These are phyloP conservation scores for Sporothrix pallida DNA, from an alignment of 2,329 filamentous ascomycete genomes.

Conservation along the genomic window DNA sequence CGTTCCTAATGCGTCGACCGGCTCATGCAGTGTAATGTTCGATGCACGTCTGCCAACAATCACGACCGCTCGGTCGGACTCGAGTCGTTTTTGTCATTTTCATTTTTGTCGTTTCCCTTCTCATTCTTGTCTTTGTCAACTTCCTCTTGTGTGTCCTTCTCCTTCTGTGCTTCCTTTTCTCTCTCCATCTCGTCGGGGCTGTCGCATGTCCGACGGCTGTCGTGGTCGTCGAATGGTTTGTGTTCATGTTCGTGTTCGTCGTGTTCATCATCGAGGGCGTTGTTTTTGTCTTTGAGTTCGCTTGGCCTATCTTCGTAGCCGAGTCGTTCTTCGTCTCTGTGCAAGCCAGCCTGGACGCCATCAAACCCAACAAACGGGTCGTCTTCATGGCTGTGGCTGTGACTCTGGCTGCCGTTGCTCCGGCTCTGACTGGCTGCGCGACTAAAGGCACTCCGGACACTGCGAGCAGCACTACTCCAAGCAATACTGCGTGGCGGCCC, in stretches of 20 bases:
- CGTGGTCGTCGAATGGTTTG: neutral
- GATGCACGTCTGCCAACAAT: neutral
- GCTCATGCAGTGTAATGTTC: neutral
- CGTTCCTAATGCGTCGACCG: neutral
- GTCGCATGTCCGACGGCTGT: conserved; percentile 16
- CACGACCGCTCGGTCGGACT: too few relatives aligned
- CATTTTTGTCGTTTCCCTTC: too few relatives aligned
- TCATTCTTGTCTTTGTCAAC: too few relatives aligned
- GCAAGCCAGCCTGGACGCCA: neutral
- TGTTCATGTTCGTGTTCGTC: neutral
- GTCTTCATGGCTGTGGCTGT: neutral
- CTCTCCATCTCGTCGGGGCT: conserved; percentile 1
- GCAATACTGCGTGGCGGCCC: neutral
- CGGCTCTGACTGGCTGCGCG: neutral
- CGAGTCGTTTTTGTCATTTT: too few relatives aligned
- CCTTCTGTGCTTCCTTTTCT: too few relatives aligned
- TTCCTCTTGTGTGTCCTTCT: too few relatives aligned
- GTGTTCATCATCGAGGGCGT: neutral
- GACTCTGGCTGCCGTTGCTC: neutral
- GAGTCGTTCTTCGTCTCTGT: neutral
- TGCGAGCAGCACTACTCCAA: neutral
- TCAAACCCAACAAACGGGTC: conserved; percentile 22
- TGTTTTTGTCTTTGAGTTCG: too few relatives aligned
- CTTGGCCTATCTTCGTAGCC: neutral
- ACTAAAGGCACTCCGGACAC: neutral